These are phyloP conservation scores for Ceratobasidium sp. DNA, from an alignment of 1,284 basidiomycete species.

Conservation along the genomic window DNA sequence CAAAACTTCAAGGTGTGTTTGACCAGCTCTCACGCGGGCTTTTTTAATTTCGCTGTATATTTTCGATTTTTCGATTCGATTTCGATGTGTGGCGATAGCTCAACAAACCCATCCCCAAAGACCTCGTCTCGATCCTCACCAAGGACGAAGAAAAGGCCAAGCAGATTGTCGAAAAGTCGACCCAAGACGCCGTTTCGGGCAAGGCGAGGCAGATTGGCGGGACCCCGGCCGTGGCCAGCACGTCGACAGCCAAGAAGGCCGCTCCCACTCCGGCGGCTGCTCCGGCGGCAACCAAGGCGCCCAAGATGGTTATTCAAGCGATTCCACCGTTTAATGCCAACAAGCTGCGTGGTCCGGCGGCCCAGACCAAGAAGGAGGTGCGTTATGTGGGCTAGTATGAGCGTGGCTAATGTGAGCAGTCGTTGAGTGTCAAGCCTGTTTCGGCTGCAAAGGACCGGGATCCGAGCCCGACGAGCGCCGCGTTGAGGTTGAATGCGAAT, in stretches of 20 bases:
- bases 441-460: slow-evolving; percentile 3
- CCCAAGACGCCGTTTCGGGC: slow-evolving; percentile 67
- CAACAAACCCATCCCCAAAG: slow-evolving; percentile 92
- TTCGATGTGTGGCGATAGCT: slow-evolving; percentile 58
- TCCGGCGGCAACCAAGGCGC: slow-evolving; percentile 44
- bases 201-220: slow-evolving; percentile 70
- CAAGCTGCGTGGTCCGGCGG: slow-evolving; percentile 50
- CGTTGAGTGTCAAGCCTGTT: slow-evolving; percentile 69
- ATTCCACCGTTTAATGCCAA: slow-evolving; percentile 92
- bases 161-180: slow-evolving; percentile 77
- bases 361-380: slow-evolving; percentile 52
- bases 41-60: slow-evolving; percentile 22
- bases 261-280: slow-evolving; percentile 42
- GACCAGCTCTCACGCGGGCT: too few relatives aligned
- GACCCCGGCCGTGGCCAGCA: slow-evolving; percentile 44
- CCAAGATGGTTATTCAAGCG: slow-evolving; percentile 75
- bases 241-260: slow-evolving; percentile 44
- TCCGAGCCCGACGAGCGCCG: slow-evolving; percentile 48
- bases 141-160: slow-evolving; percentile 90
- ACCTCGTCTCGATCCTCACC: slow-evolving; percentile 88
- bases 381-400: slow-evolving; percentile 40
- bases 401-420: slow-evolving; percentile 43
- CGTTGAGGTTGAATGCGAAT: slow-evolving; percentile 84
- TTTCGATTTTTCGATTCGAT: slow-evolving; percentile 12
- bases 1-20: slow-evolving; percentile 84